phyloP scores from a whole-genome alignment of 371 early-diverging fungal genomes.

The Rhizopus stolonifer region DNA sequence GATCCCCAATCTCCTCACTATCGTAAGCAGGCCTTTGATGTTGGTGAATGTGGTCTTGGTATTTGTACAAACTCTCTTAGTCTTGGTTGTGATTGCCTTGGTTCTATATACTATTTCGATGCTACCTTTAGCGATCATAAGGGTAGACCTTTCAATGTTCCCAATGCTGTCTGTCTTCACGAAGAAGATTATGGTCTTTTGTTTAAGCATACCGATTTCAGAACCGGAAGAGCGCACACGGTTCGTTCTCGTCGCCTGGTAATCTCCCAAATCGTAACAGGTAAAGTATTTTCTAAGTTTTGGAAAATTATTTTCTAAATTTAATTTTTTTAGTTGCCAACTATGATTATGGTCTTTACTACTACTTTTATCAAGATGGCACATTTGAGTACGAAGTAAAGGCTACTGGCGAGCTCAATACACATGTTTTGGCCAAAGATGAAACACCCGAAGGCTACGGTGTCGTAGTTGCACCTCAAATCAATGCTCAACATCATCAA shows the following conservation, averaged over 20 bases:
- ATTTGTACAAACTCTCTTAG: constrained; percentile 42
- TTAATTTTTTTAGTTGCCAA: constrained; percentile 51
- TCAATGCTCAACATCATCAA: constrained; percentile 55
- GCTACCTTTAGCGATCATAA: constrained; percentile 49
- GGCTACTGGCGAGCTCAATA: constrained; percentile 55
- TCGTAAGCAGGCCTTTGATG: constrained; percentile 56
- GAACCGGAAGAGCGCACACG: constrained; percentile 48
- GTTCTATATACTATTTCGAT: constrained; percentile 59
- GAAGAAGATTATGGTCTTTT: constrained; percentile 56
- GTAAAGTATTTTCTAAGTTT: constrained; percentile 13
- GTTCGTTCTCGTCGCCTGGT: constrained; percentile 55
- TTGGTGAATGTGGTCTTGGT: constrained; percentile 55
- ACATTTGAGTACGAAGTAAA: constrained; percentile 59
- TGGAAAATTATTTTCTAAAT: no score
- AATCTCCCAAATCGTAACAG: constrained; percentile 54
- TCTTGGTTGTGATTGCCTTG: constrained; percentile 57
- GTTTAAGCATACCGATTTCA: constrained; percentile 58
- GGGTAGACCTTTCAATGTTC: constrained; percentile 49
- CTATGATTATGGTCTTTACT: constrained; percentile 59
- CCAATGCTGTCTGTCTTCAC: constrained; percentile 55
- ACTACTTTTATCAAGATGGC: constrained; percentile 59
- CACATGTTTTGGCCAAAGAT: constrained; percentile 52
- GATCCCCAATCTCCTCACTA: constrained; percentile 47
- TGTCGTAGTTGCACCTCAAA: constrained; percentile 50
- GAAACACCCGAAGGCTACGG: constrained; percentile 48